Percentiles rank a stretch among this genome's conserved stretches.
Conservation (phyloP, 2,329 filamentous ascomycete species). For the Neopestalotiopsis rosae region DNA sequence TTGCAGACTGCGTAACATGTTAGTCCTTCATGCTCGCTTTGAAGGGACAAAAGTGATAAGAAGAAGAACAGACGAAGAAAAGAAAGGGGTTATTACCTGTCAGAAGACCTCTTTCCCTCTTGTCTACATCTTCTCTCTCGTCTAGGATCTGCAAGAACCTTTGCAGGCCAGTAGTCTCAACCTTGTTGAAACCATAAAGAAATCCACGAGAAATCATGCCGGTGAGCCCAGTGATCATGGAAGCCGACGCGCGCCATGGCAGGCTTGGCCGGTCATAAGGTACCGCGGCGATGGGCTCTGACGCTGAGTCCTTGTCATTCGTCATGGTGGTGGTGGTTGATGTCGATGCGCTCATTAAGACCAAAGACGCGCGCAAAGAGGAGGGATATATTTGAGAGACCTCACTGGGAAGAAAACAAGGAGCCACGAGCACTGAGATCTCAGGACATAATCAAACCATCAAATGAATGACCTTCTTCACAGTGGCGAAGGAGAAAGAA, state of each 20-base stretch:
- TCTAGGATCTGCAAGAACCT: slow-evolving; percentile 79
- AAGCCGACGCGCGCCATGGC: slow-evolving; percentile 76
- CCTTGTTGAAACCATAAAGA: slow-evolving; percentile 73
- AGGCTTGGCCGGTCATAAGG: slow-evolving; percentile 56
- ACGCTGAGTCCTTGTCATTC: background rate
- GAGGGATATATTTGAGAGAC: background rate
- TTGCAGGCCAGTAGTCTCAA: slow-evolving; percentile 79
- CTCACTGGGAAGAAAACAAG: background rate
- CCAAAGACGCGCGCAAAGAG: background rate
- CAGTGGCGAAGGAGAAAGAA: background rate
- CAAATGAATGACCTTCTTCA: background rate
- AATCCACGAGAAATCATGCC: slow-evolving; percentile 76
- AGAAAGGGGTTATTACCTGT: slow-evolving; percentile 64
- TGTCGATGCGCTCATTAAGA: background rate
- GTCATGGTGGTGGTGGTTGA: slow-evolving; percentile 4
- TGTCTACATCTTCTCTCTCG: slow-evolving; percentile 67
- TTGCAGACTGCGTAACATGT: slow-evolving; percentile 71
- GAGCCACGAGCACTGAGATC: background rate
- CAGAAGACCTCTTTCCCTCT: slow-evolving; percentile 76
- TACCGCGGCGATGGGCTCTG: background rate
- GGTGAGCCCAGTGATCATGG: slow-evolving; percentile 75
- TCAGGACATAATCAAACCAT: background rate
- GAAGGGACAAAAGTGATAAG: slow-evolving; percentile 12
- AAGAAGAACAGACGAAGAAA: slow-evolving; percentile 13
- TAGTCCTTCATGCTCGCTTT: slow-evolving; percentile 16